A percentile compares a stretch with the other conserved stretches of the same genome.
Evolutionary conservation across 495 filamentous ascomycete genomes (phyloP).

Genomic region (Xylaria sp.): DNA sequence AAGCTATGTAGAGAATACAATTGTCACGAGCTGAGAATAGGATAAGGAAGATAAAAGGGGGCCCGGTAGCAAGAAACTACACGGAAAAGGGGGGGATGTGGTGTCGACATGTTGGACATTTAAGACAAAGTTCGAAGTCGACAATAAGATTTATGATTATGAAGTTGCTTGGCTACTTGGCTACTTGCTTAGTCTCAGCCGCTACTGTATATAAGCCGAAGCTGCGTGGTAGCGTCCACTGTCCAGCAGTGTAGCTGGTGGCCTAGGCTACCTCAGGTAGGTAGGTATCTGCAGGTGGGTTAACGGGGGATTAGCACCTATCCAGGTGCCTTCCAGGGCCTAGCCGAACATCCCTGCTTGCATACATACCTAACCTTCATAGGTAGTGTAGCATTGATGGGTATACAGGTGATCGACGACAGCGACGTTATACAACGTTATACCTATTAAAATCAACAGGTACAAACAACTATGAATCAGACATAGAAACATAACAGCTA

Average conservation of each 20-base stretch:
- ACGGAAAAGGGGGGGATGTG: slow-evolving; percentile 2
- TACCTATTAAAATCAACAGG: background rate
- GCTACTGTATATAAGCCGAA: slow-evolving; percentile 7
- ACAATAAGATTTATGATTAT: slow-evolving; percentile 19
- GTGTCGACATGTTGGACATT: background rate
- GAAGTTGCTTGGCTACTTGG: slow-evolving; percentile 21
- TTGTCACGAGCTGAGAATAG: background rate
- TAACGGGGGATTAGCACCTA: background rate
- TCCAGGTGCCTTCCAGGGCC: background rate
- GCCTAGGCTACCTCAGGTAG: no score
- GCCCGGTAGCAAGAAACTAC: slow-evolving; percentile 3
- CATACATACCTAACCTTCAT: background rate
- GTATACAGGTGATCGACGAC: background rate
- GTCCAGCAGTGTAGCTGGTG: slow-evolving; percentile 1
- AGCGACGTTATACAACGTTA: background rate
- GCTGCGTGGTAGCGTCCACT: background rate
- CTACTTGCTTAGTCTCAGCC: slow-evolving; percentile 13
- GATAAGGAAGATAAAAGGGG: background rate
- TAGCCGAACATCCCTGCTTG: slow-evolving; percentile 3
- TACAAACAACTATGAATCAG: background rate
- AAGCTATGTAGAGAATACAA: slow-evolving; percentile 18
- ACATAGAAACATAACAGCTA: background rate
- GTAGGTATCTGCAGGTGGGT: background rate
- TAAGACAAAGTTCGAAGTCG: background rate
- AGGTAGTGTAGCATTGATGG: background rate